Base-by-base conservation (phyloP, 345 rosid genomes). In the Sonneratia caseolaris region DNA sequence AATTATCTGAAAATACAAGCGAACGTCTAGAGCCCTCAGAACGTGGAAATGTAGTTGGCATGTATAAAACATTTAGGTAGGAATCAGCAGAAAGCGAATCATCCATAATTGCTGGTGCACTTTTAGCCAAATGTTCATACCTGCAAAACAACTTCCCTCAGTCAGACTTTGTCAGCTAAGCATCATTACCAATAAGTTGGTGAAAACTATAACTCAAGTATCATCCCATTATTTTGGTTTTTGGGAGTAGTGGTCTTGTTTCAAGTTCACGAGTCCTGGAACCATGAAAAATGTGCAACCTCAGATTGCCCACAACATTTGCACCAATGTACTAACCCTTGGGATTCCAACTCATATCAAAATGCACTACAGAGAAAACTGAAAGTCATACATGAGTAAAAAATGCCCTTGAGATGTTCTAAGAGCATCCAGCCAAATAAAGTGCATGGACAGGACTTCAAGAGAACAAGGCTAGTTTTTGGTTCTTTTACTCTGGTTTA, bases 81-180 rank as follows among this genome's bases (percentile, higher is more conserved):
- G 98, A 94, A 86, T 94, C 98, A 65, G 98, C 95, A 73, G 98
- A 94, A 71, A 91, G 89, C 42, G 97, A 91, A 80, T 94, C 98
- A 62, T 91, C 97, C 91, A 94, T 87, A 81, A 94, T 90, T 69
- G 97, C 91, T 9, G 98, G 98, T 53, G 98, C 97, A 75, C 96
- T 91, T 82, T 80, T 91, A 62, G 98, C 97, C 86, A 94, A 84
- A 86, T 94, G 98, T 65, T 90, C 98, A 80, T 89, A 91, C 96
- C 98, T 91, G 84, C 76, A 75, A 66, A 64, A 76, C 53, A 67
- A 45, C 59, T 72, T 69, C 77, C 70, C 71, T 79, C 48, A 81
- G 64, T 64, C 69, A 73, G 66, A 62, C 18, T 62, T 62, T 62
- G 66, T 37, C 37, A 62, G 6, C 16, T 24, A 35, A 27, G 32